Base-by-base conservation (phyloP, 805 yeast species). In the Lipomyces mesembrius region DNA sequence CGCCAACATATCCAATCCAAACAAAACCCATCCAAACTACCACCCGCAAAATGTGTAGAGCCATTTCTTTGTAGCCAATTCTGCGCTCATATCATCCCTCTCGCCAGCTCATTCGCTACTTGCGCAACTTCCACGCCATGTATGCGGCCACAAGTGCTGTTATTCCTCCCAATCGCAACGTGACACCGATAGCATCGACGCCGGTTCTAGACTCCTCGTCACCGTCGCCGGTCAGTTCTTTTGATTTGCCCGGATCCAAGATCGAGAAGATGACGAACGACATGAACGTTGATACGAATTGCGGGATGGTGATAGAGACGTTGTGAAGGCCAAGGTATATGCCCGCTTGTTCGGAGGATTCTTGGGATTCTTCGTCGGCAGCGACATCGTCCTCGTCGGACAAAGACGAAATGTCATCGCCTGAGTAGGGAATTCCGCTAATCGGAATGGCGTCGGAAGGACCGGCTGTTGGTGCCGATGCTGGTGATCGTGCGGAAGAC, bases 311-410 rank as follows among this genome's bases (percentile, higher is more conserved):
- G 59, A 79, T 72, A 7, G 81, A 77, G 4, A 78, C 77, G 62
- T 79, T 79, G 73, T 78, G 82, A 22, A 79, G 73, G 2, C 82
- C 82, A 20, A 79, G 73, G 61, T 77, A 78, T 6, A 78, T 73
- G 1, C 82, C 82, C 3, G 80, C 74, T 29, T 75, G 70, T 54
- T 77, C 76, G 35, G 67, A 64, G 52, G 61, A 46, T 54, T 64
- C 71, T 8, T 22, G 43, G 34, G n/a, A 59, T 29, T 61, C 62
- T 5, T 57, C 57, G 43, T 61, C 56, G 29, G 11, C 14, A 3
- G 8, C 65, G 3, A 43, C 67, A 22, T 56, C 59, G n/a, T 69
- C 71, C 11, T 59, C 69, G 29, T 25, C 61, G 29, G 54, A 11
- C 17, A 22, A 25, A 8, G 32, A 57, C n/a, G 34, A 20, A 8